These are phyloP conservation scores for Leishmania gerbilli DNA, from an alignment of 208 protist genomes.

Conservation along the genomic window DNA sequence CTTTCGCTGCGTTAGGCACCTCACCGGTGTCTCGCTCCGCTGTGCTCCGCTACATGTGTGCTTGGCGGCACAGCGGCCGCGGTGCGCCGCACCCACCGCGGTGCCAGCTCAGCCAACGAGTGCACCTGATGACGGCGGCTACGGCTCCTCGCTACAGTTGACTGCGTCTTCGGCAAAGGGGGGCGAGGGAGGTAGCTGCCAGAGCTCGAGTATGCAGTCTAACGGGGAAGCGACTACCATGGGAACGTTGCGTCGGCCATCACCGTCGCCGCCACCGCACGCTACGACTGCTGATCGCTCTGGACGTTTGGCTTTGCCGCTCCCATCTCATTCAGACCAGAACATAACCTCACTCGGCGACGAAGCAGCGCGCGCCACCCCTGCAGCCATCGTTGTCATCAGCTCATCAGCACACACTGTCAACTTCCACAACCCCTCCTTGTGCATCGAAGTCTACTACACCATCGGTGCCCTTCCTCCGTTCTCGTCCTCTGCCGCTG, in stretches of 20 bases:
- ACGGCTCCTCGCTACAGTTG: not conserved
- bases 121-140: not conserved
- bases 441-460: constrained; percentile 22
- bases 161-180: not conserved
- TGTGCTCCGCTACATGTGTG: constrained; percentile 24
- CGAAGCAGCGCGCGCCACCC: not conserved
- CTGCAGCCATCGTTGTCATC: not conserved
- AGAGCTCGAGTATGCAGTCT: not conserved
- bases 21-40: constrained; percentile 29
- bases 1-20: constrained; percentile 28
- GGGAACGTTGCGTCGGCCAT: not conserved
- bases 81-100: not conserved
- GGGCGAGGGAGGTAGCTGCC: not conserved
- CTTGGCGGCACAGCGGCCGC: constrained; percentile 7
- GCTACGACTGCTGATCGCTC: not conserved
- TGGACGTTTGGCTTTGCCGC: not conserved
- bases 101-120: not conserved
- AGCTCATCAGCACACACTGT: not conserved
- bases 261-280: not conserved
- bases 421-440: constrained; percentile 18
- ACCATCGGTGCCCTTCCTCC: not conserved
- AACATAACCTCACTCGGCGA: not conserved
- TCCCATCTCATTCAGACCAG: not conserved
- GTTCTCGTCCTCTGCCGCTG: not conserved
- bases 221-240: not conserved